Evolutionary conservation across 2,329 filamentous ascomycete species (phyloP), one percentile per base, ranked within the genome.

Genomic region (Cercospora zeae-maydis): DNA sequence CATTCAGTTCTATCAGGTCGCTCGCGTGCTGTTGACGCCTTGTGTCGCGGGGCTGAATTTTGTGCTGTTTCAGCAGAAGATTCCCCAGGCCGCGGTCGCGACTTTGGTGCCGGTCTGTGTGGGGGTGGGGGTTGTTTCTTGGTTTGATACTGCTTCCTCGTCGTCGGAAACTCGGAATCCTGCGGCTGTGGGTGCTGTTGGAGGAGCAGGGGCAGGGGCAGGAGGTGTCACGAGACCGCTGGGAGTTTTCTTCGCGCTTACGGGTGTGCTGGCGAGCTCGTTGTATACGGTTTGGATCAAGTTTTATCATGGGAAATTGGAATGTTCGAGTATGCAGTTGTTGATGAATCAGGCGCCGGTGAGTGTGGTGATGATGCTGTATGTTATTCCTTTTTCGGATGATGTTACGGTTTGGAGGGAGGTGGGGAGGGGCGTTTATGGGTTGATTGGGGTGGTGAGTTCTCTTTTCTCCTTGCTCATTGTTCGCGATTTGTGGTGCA

Each of bases 281-380:
- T 75, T 89, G 14, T 90, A 90, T 74, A 89, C 87, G 0, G 84
- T 89, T 63, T 88, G 86, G 85, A 88, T 89, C 71, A 81, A 83
- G 57, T 83, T 82, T 70, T 89, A 86, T 71, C 85, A 88, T 73
- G 82, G 84, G 65, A 87, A 84, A 74, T 80, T 89, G 21, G 81
- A 86, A 64, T 85, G 89, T 77, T 84, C 82, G 67, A 88, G 86
- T 75, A 87, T 88, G 82, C 88, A 90, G 77, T 77, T 90, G 33
- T 80, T 90, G 10, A 85, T 85, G 76, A 89, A 88, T 74, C 87
- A 89, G 75, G 85, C 87, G 1, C 86, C 87, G 1, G 77, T 88
- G 1, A 84, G 86, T 21, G 82, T 84, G 1, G 80, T 87, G 63
- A 74, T 89, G 66, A 80, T 90, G 58, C 80, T 89, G 30, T 88